Percentiles rank a stretch among this genome's conserved stretches.
phyloP scores from a whole-genome alignment of 2,329 filamentous ascomycete species.

The Aspergillus quadricinctus region DNA sequence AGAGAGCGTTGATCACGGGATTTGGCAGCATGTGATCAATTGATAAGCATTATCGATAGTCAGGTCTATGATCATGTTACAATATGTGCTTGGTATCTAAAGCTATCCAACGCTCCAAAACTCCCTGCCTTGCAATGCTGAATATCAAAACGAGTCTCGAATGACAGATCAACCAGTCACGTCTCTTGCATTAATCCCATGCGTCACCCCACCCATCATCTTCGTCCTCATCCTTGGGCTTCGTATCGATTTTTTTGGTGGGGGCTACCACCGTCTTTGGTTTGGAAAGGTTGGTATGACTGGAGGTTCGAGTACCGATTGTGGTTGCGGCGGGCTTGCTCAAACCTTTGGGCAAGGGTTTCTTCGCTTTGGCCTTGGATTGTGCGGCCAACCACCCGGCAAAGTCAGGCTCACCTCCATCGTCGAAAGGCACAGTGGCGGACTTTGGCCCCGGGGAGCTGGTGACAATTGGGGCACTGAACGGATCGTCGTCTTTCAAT shows the following conservation, averaged over 20 bases:
- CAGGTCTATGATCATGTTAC: neutral
- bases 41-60: neutral
- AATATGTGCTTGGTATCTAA: conserved; percentile 6
- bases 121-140: neutral
- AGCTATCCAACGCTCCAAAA: neutral
- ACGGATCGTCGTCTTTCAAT: conserved; percentile 42
- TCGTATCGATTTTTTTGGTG: conserved; percentile 66
- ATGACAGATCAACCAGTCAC: neutral
- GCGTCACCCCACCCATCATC: conserved; percentile 49
- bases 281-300: conserved; percentile 38
- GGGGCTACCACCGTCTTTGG: conserved; percentile 44
- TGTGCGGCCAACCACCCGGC: conserved; percentile 92
- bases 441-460: conserved; percentile 24
- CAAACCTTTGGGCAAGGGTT: conserved; percentile 78
- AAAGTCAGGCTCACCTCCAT: conserved; percentile 88
- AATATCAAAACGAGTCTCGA: neutral
- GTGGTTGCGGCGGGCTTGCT: conserved; percentile 52
- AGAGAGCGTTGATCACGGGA: conserved; percentile 15
- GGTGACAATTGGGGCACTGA: conserved; percentile 31
- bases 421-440: conserved; percentile 61
- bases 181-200: conserved; percentile 37
- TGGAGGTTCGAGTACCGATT: conserved; percentile 35
- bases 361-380: conserved; percentile 67
- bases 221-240: conserved; percentile 46
- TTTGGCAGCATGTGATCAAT: conserved; percentile 5